Evolutionary conservation across 805 yeast species (phyloP), one percentile per base, ranked within the genome.

Genomic region (Candida incommunis): DNA sequence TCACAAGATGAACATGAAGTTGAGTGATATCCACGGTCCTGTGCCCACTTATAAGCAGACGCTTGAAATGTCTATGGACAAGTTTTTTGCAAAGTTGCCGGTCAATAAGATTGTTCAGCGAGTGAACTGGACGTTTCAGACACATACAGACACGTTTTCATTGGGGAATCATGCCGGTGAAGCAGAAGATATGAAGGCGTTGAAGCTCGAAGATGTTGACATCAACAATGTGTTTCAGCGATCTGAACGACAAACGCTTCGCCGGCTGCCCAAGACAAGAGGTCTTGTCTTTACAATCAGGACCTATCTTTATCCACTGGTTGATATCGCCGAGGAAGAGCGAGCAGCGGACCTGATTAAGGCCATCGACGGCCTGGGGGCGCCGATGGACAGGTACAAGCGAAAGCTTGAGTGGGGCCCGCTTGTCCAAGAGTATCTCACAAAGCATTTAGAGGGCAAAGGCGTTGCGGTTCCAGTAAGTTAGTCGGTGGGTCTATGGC

Each of bases 101-200:
- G 70, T 74, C 2, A 66, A 70, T 24, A 74, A 75, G 45, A 68
- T 70, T 42, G 80, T 82, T 55, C 74, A 74, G 48, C 68, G 92
- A 46, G 70, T 69, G 52, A 82, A 82, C 50, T 82, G 87, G 84
- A 68, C 80, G 0, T 60, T 82, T 22, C 92, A 82, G 56, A 68
- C 77, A 1, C 83, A 78, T 53, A 64, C 68, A 42, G 65, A 62
- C 37, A 51, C 74, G n/a, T 68, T 66, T 47, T 71, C 72, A 1
- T 70, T 75, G 15, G 71, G 68, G 4, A 64, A 66, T 37, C 77
- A 75, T 47, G 54, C 58, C 11, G 51, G 56, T 18, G 67, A 67
- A n/a, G 63, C 65, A 3, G 59, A 51, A 4, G 54, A 44, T 35
- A 29, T 46, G 24, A 42, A 24, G 35, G 45, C 50, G 22, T 43